Percentiles rank a stretch among this genome's conserved stretches.
Evolutionary conservation across 2,329 filamentous ascomycete genomes (phyloP).

Genomic region (Conoideocrella luteorostrata): DNA sequence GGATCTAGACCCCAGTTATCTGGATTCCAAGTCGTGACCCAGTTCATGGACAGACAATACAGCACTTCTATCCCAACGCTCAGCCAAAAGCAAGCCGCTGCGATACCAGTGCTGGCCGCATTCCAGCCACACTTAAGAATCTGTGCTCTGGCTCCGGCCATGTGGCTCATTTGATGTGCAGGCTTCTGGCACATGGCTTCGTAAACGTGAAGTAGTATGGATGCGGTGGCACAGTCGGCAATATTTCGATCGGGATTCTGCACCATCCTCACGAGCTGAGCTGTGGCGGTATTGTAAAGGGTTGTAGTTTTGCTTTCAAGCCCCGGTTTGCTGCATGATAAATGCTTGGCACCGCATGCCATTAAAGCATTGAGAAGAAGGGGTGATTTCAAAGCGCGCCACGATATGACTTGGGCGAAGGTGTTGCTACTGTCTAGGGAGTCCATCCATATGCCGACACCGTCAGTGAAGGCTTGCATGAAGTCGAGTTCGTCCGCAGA

Average conservation of each 20-base stretch:
- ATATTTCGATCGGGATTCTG: conserved; percentile 82
- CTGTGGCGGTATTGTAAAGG: conserved; percentile 83
- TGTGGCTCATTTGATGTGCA: conserved; percentile 80
- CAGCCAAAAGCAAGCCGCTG: conserved; percentile 88
- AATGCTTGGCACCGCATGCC: conserved; percentile 79
- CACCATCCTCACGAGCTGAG: conserved; percentile 66
- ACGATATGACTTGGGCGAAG: conserved; percentile 79
- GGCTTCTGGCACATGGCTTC: conserved; percentile 84
- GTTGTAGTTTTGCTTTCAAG: conserved; percentile 70
- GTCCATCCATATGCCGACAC: conserved; percentile 93
- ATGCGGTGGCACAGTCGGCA: conserved; percentile 77
- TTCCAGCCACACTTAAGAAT: conserved; percentile 91
- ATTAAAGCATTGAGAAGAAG: conserved; percentile 87
- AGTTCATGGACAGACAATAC: conserved; percentile 80
- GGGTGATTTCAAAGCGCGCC: conserved; percentile 71
- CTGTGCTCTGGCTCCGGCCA: conserved; percentile 74
- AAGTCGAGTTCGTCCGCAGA: conserved; percentile 75
- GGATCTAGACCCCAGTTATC: conserved; percentile 86
- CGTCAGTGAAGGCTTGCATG: conserved; percentile 87
- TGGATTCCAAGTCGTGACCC: conserved; percentile 81
- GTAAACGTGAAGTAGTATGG: conserved; percentile 85
- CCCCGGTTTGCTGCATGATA: conserved; percentile 66
- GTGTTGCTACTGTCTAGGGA: conserved; percentile 79
- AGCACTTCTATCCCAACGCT: conserved; percentile 89
- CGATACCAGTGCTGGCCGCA: conserved; percentile 69